Base-by-base conservation (phyloP, 2,329 filamentous ascomycete genomes). In the Albifimbria verrucaria region DNA sequence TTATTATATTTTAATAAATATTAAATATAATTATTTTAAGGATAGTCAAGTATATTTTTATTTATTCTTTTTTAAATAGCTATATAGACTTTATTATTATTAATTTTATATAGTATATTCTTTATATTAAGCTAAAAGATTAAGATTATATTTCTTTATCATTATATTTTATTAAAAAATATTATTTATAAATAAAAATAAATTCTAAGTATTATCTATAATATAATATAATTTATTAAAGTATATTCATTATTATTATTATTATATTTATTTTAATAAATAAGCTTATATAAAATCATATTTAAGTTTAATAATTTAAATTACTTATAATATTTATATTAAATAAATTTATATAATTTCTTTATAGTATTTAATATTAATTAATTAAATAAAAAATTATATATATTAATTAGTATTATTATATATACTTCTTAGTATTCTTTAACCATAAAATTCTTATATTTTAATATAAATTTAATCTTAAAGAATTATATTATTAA, bases 261-360 rank as follows among this genome's bases (percentile, higher is more conserved):
- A 50, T 51, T 44, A 44, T 21, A 44, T 44, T 46, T 36, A 18
- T 20, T 39, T 23, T 36, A 15, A 46, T 25, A 44, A 36, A 28
- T 18, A 17, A 15, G n/a, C 26, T 20, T 24, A 26, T 28, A 42
- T 9, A 32, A 32, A 32, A 28, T 20, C 47, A 7, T 18, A 26
- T 32, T 48, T 7, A 7, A 11, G 12, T 7, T 11, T 25, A 7
- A 21, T 48, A 3, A 23, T 21, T 22, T 21, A 12, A 48, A 10
- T 48, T 23, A 23, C 18, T 43, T 21, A 10, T 43, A 43, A 43
- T 43, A 43, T 10, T 43, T 43, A 10, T 10, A 21, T 21, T 43
- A n/a, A n/a, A n/a, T 10, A 7, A 10, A 43, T 43, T 21, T 43
- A 43, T n/a, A 43, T 43, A 43, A 10, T 43, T 43, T 10, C 18